Evolutionary conservation across 768 basidiomycete species (phyloP), one percentile per base, ranked within the genome.

Genomic region (Pholiota molesta): DNA sequence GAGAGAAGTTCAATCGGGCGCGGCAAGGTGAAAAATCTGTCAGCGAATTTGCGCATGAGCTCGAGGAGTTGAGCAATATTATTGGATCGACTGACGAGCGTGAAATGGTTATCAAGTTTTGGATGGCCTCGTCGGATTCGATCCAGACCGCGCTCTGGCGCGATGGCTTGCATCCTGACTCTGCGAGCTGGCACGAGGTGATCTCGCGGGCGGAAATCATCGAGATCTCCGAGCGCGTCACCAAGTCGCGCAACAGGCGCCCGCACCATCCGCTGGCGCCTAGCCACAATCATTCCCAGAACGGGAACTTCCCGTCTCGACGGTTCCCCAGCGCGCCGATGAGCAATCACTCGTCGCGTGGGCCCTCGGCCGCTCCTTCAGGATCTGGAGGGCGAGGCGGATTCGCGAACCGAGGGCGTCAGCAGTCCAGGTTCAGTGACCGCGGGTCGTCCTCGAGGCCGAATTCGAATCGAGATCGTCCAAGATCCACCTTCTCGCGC

Each of bases 191-290:
- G 54, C 33, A 59, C 2, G 54, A 62, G 23, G 55, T 62, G 0
- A 16, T 54, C 19, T 29, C 45, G 3, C 42, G 16, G 8, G 62
- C 52, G 26, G 57, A 62, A 31, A 62, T 57, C 11, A 62, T 56
- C 35, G 35, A 52, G 55, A 54, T 28, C 42, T n/a, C 37, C 1
- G 42, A 55, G n/a, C 35, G 23, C 9, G 54, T 37, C 14, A 0
- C 37, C 13, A 19, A 29, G 16, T 17, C 33, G 3, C 11, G n/a
- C 29, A 29, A 29, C 6, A 29, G 29, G 10, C 28, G 37, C 8
- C 14, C 39, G 21, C 14, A 3, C 9, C 16, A 8, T 17, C 8
- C n/a, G 4, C 3, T 9, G 3, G 17, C 17, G n/a, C 4, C 17
- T 10, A 13, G 17, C 3, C 2, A 4, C 39, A 11, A 17, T 40